A percentile compares a stretch with the other conserved stretches of the same genome.
These are phyloP conservation scores for Solanum arcanum DNA, from an alignment of 257 asterid genomes.

Conservation along the genomic window DNA sequence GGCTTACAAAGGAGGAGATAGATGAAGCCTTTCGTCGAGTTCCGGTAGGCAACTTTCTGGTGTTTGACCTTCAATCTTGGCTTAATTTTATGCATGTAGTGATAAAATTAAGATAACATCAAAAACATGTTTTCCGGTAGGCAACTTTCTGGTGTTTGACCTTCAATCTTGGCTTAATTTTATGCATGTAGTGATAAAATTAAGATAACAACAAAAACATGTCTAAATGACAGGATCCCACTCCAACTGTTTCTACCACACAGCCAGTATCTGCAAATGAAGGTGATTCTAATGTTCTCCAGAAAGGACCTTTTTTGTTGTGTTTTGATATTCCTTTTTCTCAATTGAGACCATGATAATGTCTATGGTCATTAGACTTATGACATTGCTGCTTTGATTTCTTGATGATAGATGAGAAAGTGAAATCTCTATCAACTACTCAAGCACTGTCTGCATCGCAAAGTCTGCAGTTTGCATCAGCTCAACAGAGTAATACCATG, in stretches of 20 bases:
- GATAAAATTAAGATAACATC: not conserved
- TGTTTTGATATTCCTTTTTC: not conserved
- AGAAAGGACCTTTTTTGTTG: not conserved
- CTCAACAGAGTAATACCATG: constrained; percentile 14
- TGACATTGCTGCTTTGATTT: not conserved
- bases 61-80: not conserved
- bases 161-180: not conserved
- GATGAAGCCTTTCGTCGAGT: constrained; percentile 95
- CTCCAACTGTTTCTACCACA: constrained; percentile 43
- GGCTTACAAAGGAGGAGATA: constrained; percentile 96
- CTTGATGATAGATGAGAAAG: constrained; percentile 39
- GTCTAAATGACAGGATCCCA: constrained; percentile 46
- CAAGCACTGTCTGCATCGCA: constrained; percentile 46
- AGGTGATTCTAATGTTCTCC: constrained; percentile 24
- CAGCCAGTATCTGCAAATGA: constrained; percentile 37
- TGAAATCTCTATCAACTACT: constrained; percentile 32
- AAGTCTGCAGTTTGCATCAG: constrained; percentile 32
- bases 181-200: not conserved
- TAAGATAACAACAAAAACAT: not conserved
- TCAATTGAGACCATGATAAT: not conserved
- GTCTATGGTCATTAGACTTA: not conserved
- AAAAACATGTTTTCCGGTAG: constrained; percentile 43
- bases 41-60: constrained; percentile 43
- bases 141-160: constrained; percentile 1
- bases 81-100: not conserved